Conservation (phyloP, 2,329 filamentous ascomycete genomes). For the Ophiocordyceps australis region DNA sequence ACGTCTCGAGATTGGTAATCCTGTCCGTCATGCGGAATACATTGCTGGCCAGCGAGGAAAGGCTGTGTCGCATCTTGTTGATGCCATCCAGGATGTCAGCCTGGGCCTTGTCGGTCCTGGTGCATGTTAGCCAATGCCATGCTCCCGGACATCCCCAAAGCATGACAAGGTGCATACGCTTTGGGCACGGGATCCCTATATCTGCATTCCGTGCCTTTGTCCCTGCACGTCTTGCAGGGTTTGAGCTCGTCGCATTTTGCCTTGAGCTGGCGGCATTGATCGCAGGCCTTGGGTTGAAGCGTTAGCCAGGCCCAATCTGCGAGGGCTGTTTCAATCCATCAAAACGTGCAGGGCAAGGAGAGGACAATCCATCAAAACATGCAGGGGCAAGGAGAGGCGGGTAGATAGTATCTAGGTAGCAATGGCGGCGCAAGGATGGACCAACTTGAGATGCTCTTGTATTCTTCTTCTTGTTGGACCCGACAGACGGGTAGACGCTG, state of each 20-base stretch:
- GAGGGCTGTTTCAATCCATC: too few relatives aligned
- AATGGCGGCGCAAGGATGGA: not conserved
- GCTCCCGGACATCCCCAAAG: not conserved
- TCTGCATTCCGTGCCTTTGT: constrained; percentile 68
- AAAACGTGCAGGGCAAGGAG: too few relatives aligned
- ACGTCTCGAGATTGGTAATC: constrained; percentile 15
- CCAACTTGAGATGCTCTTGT: constrained; percentile 43
- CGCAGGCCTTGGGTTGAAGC: constrained; percentile 50
- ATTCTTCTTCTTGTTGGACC: constrained; percentile 37
- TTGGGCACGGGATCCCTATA: constrained; percentile 86
- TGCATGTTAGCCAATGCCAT: constrained; percentile 1
- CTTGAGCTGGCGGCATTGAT: constrained; percentile 72
- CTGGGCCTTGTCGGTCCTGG: constrained; percentile 39
- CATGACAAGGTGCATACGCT: constrained; percentile 36
- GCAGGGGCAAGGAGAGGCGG: too few relatives aligned
- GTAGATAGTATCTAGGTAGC: too few relatives aligned
- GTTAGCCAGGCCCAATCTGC: constrained; percentile 3
- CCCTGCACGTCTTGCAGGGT: constrained; percentile 72
- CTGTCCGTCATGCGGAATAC: constrained; percentile 19
- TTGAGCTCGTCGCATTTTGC: constrained; percentile 82
- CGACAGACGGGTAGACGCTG: constrained; percentile 23
- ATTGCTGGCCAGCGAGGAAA: constrained; percentile 16
- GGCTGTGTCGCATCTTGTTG: constrained; percentile 17
- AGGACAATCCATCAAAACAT: too few relatives aligned
- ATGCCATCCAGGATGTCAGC: constrained; percentile 42